Evolutionary conservation across 768 basidiomycete species (phyloP), one percentile per base, ranked within the genome.

Genomic region (Mycena chlorophos): DNA sequence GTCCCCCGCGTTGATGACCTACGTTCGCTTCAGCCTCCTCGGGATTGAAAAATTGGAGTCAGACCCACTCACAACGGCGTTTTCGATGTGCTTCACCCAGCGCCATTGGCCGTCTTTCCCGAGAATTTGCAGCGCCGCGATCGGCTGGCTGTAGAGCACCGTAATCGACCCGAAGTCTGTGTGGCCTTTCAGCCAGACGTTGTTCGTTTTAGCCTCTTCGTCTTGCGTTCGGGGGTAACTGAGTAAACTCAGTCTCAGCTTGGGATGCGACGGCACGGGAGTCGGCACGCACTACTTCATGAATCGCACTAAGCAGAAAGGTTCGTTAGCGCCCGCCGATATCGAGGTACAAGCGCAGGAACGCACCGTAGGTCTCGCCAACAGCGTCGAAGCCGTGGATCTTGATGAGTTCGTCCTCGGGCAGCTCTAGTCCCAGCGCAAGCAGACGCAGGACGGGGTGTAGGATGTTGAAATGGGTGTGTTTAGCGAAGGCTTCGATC

Each of bases 1-100:
- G 55, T 86, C 85, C 4, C 84, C 85, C 0, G 80, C 75, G 49
- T 86, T 86, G 46, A 87, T 74, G 8, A 84, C 76, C 85, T 85
- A 30, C 17, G 19, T 19, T 8, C 23, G 23, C 16, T 6, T 50
- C 23, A 30, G 38, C 4, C 49, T 10, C 19, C 51, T 19, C 6
- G 13, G 5, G 22, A 29, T 16, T 2, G 17, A 19, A 23, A 43
- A 48, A 13, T 37, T 38, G 31, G 22, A 22, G 26, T 5, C 26
- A 38, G 23, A n/a, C 22, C 13, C 0, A 45, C 72, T 42, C 55
- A 84, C 83, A 25, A 86, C 66, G 0, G 82, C 83, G 54, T 84
- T 81, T 4, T 82, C 79, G 8, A 84, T 72, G 56, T 86, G 83
- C 52, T 71, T 78, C 19, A 85, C 75, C 80, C 82, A 84, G 30